Evolutionary conservation across 371 early-diverging fungal genomes (phyloP).

Genomic region (Mortierella sp.): DNA sequence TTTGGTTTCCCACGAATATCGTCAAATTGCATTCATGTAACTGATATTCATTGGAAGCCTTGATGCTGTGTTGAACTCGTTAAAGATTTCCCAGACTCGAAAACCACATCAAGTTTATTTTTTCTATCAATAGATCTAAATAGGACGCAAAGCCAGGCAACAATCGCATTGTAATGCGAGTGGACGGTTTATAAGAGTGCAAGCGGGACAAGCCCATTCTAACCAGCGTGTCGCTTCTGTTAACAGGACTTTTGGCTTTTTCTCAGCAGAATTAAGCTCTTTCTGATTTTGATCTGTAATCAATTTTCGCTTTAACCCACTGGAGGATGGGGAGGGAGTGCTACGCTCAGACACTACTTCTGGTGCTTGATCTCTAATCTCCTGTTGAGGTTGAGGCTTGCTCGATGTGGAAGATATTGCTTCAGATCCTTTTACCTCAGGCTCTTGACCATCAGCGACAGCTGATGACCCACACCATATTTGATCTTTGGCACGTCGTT

Average conservation of each 20-base stretch:
- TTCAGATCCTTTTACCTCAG: background rate
- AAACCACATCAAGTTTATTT: background rate
- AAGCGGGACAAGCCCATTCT: conserved; percentile 24
- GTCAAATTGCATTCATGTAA: background rate
- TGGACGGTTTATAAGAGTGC: conserved; percentile 29
- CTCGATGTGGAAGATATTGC: background rate
- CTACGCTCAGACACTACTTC: too few species aligned
- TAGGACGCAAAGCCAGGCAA: conserved; percentile 26
- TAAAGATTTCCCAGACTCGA: too few species aligned
- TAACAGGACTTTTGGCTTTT: background rate
- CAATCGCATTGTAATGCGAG: conserved; percentile 35
- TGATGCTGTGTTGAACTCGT: background rate
- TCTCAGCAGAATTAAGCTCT: background rate
- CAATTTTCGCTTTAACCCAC: background rate
- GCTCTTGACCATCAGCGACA: background rate
- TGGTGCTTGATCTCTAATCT: background rate
- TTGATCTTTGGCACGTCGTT: conserved; percentile 34
- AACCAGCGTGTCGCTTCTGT: conserved; percentile 13
- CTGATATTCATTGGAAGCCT: too few species aligned
- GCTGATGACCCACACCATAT: conserved; percentile 41
- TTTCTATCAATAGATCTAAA: background rate
- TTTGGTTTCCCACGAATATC: background rate
- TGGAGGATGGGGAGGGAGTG: background rate
- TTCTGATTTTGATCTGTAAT: background rate
- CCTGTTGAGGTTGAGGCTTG: background rate